Evolutionary conservation across 116 monocot genomes (phyloP).

Genomic region (Dioscorea cayenensis): DNA sequence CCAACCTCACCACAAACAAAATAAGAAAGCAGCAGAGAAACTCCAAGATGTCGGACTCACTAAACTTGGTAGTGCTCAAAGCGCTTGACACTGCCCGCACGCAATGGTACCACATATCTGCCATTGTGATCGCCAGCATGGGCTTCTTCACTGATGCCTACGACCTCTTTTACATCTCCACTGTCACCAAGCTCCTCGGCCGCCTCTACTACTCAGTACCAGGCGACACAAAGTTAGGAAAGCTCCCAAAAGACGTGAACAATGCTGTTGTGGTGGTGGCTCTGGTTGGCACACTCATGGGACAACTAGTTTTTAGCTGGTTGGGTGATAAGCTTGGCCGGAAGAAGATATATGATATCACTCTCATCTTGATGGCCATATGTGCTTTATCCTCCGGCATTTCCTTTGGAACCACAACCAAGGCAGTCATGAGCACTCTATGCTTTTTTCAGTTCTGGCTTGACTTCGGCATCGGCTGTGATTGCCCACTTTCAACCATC

Average conservation of each 20-base stretch:
- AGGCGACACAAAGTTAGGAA: neutral
- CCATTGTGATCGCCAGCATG: constrained; percentile 52
- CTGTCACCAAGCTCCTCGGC: constrained; percentile 47
- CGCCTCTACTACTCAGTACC: constrained; percentile 18
- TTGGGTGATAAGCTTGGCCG: neutral
- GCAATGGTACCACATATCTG: constrained; percentile 37
- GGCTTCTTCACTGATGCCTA: constrained; percentile 64
- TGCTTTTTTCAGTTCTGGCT: constrained; percentile 76
- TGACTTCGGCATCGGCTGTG: constrained; percentile 70
- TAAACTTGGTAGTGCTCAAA: neutral
- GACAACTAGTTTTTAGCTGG: neutral
- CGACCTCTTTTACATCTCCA: constrained; percentile 58
- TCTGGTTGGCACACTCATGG: constrained; percentile 1
- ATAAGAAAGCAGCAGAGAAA: neutral
- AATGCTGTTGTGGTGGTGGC: neutral
- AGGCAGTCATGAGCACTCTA: constrained; percentile 20
- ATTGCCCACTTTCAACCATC: constrained; percentile 56
- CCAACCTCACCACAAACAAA: neutral
- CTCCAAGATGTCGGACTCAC: neutral
- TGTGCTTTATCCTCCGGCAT: neutral
- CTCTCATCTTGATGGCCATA: constrained; percentile 3
- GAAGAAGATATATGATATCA: neutral
- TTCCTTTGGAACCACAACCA: constrained; percentile 17
- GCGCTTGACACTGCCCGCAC: neutral
- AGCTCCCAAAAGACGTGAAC: neutral